These are phyloP conservation scores for Calonectria ilicicola DNA, from an alignment of 2,329 filamentous ascomycete species.

Conservation along the genomic window DNA sequence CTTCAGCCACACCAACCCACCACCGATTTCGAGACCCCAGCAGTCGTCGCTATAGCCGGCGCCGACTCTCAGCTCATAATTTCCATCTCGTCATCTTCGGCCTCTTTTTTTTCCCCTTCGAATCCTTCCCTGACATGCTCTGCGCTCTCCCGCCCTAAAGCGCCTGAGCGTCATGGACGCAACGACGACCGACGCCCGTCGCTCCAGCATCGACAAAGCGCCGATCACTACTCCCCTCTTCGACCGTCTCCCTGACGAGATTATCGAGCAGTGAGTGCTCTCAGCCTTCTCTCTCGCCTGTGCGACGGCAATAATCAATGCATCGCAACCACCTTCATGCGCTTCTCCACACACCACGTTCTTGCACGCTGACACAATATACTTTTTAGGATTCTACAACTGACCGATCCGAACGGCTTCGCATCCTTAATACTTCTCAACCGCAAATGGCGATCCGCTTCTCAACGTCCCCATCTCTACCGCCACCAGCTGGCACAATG, in stretches of 20 bases:
- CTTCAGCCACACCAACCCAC: constrained; percentile 28
- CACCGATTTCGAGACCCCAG: not conserved
- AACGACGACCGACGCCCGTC: constrained; percentile 43
- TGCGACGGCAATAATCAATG: not conserved
- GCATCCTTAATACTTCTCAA: constrained; percentile 75
- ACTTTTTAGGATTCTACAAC: constrained; percentile 67
- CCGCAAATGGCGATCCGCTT: constrained; percentile 73
- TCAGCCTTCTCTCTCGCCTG: not conserved
- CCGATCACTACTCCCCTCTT: constrained; percentile 56
- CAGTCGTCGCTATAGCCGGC: not conserved
- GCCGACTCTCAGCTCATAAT: not conserved
- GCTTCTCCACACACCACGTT: not conserved
- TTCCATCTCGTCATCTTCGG: not conserved
- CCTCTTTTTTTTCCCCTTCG: not conserved
- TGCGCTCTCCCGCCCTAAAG: constrained; percentile 33
- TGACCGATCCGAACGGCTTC: constrained; percentile 72
- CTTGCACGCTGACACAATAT: constrained; percentile 30
- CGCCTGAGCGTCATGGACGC: constrained; percentile 48
- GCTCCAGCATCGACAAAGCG: constrained; percentile 50
- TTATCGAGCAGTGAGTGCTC: constrained; percentile 74
- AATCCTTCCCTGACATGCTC: constrained; percentile 37
- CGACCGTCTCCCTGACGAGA: constrained; percentile 73
- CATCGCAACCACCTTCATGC: not conserved
- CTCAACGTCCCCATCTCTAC: constrained; percentile 74
- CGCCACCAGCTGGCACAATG: constrained; percentile 71